A percentile compares a stretch with the other conserved stretches of the same genome.
These are phyloP conservation scores for Poa pratensis DNA, from an alignment of 176 grass and related monocot species.

Conservation along the genomic window DNA sequence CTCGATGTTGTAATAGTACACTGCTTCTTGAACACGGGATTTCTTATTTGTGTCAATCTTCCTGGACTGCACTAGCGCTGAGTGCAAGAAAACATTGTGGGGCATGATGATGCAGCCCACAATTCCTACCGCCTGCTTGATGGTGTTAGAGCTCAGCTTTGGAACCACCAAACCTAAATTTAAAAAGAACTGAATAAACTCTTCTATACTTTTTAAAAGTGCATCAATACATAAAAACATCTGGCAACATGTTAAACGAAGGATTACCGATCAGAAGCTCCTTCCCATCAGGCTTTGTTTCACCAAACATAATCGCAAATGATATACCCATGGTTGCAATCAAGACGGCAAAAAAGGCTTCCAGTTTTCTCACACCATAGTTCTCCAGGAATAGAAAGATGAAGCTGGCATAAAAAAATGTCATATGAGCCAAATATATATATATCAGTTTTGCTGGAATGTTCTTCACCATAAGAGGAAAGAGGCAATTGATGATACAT, in stretches of 20 bases:
- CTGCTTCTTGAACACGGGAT: conserved; percentile 77
- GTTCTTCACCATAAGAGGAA: neutral
- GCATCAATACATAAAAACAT: conserved; percentile 21
- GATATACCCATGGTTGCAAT: conserved; percentile 83
- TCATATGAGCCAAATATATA: conserved; percentile 41
- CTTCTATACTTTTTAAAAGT: conserved; percentile 15
- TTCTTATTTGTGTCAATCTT: conserved; percentile 82
- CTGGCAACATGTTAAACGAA: neutral
- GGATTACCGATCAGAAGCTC: conserved; percentile 89
- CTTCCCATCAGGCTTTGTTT: conserved; percentile 82
- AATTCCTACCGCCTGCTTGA: conserved; percentile 86
- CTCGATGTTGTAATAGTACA: conserved; percentile 91
- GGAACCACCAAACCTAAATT: conserved; percentile 80
- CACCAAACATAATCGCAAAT: conserved; percentile 94
- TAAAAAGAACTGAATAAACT: conserved; percentile 36
- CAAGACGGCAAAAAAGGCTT: conserved; percentile 91
- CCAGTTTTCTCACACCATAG: conserved; percentile 93
- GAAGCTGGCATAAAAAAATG: conserved; percentile 70
- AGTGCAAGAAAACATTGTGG: conserved; percentile 92
- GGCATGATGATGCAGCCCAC: conserved; percentile 97
- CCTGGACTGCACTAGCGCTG: conserved; percentile 87
- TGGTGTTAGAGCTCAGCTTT: conserved; percentile 74
- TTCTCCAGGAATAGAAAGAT: conserved; percentile 97
- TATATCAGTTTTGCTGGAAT: conserved; percentile 4
- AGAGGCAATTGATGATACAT: neutral